Base-by-base conservation (phyloP, 495 filamentous ascomycete species). In the Neurospora cerealis region DNA sequence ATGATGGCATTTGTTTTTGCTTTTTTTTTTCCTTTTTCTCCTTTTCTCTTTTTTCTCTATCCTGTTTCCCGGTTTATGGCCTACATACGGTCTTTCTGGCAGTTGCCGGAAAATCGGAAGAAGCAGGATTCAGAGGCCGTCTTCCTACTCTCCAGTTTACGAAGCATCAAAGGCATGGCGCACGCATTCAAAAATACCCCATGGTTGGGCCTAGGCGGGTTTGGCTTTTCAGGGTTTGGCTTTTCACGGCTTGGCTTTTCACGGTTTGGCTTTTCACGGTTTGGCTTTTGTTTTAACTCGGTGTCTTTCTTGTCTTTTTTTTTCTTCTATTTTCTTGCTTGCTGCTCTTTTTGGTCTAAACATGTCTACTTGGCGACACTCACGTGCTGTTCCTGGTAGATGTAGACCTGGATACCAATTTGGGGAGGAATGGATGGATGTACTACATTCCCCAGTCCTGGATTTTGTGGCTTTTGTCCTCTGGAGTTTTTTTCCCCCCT, bases 231-330 rank as follows among this genome's bases (percentile, higher is more conserved):
- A 36, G 6, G 54, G 28, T 32, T 36, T 66, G 54, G 54, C 54
- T 66, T 62, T 34, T 28, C 24, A 36, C 2, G 54, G 28, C 17
- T 36, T 66, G 54, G 54, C 54, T 66, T 66, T 66, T 34, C n/a
- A n/a, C n/a, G 54, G 28, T 32, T 36, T 66, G 54, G 54, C 54
- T 66, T 62, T 34, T 28, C 24, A 36, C 2, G 54, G 28, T 32
- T 36, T 66, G 54, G 54, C 54, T 66, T 66, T 66, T 34, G 28
- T 28, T 60, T 78, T 76, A 76, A 74, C 76, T 36, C 28, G 42
- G 39, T 34, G 66, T 73, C 69, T 42, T 69, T 24, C 24, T 40
- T 60, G 19, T 48, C 46, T 71, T 24, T 41, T 40, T 60, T 10
- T 62, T 72, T n/a, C 36, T 41, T 32, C 54, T 42, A 36, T 9